A percentile compares a stretch with the other conserved stretches of the same genome.
phyloP scores from a whole-genome alignment of 768 basidiomycete species.

The Hericium alpestre region DNA sequence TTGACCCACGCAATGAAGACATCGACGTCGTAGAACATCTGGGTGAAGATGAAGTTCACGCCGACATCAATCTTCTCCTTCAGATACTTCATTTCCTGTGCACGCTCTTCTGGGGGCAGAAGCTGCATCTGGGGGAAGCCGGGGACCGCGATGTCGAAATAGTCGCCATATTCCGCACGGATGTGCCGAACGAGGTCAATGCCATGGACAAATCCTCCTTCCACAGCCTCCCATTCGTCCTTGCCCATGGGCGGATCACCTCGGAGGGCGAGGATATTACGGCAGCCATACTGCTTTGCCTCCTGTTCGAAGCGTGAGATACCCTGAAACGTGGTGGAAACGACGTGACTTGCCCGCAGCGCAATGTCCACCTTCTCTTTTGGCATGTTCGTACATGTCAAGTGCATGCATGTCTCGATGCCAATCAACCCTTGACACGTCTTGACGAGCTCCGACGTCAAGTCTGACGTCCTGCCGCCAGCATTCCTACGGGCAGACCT shows the following conservation, averaged over 20 bases:
- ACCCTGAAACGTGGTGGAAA: not conserved
- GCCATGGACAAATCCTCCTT: constrained; percentile 83
- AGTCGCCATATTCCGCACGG: constrained; percentile 70
- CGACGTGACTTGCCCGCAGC: constrained; percentile 43
- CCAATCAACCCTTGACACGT: constrained; percentile 89
- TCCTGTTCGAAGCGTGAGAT: constrained; percentile 37
- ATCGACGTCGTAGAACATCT: constrained; percentile 94
- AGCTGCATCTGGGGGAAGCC: constrained; percentile 82
- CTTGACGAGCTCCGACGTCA: constrained; percentile 90
- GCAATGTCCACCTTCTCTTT: constrained; percentile 89
- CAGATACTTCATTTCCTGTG: constrained; percentile 71
- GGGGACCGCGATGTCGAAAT: constrained; percentile 91
- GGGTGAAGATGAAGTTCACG: constrained; percentile 90
- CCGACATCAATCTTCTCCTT: constrained; percentile 90
- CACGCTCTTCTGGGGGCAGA: constrained; percentile 63
- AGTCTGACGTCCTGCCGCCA: constrained; percentile 87
- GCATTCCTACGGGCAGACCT: constrained; percentile 65
- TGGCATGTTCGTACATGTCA: constrained; percentile 99
- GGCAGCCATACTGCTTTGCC: constrained; percentile 80
- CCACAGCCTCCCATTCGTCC: constrained; percentile 86
- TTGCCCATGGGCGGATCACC: constrained; percentile 87
- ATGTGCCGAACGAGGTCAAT: constrained; percentile 90
- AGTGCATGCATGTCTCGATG: constrained; percentile 95
- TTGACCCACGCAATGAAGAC: constrained; percentile 90
- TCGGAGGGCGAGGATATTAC: constrained; percentile 87